A percentile compares a stretch with the other conserved stretches of the same genome.
Evolutionary conservation across 2,329 filamentous ascomycete species (phyloP).

Genomic region (Arthroderma sp.): DNA sequence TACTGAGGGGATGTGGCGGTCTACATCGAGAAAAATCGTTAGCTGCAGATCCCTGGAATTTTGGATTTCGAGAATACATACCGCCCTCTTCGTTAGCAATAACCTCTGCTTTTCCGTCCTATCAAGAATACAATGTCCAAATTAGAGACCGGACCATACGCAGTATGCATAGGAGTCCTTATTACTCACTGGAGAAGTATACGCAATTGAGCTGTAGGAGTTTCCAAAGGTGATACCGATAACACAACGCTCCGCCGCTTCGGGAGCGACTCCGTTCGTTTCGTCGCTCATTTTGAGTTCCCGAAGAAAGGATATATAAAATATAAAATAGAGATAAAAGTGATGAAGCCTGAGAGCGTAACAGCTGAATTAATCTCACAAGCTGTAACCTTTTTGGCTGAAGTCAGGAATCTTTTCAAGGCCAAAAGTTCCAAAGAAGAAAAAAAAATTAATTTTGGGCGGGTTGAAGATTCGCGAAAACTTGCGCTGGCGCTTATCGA

Average conservation of each 20-base stretch:
- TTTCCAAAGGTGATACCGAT: slow-evolving; percentile 98
- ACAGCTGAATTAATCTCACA: no score
- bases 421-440: background rate
- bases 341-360: background rate
- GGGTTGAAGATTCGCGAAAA: background rate
- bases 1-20: slow-evolving; percentile 91
- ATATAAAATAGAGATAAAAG: background rate
- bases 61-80: slow-evolving; percentile 30
- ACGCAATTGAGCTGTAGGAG: slow-evolving; percentile 94
- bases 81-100: slow-evolving; percentile 98
- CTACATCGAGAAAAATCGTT: slow-evolving; percentile 31
- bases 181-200: slow-evolving; percentile 49
- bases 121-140: slow-evolving; percentile 6
- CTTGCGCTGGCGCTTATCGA: slow-evolving; percentile 1
- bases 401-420: background rate
- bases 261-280: slow-evolving; percentile 37
- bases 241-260: slow-evolving; percentile 43
- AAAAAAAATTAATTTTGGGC: background rate
- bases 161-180: background rate
- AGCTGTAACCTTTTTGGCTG: background rate
- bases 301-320: slow-evolving; percentile 1
- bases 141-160: background rate
- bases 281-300: slow-evolving; percentile 37
- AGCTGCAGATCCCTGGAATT: background rate
- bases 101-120: slow-evolving; percentile 90